Evolutionary conservation across 257 asterid species (phyloP).

Genomic region (Buddleja alternifolia): DNA sequence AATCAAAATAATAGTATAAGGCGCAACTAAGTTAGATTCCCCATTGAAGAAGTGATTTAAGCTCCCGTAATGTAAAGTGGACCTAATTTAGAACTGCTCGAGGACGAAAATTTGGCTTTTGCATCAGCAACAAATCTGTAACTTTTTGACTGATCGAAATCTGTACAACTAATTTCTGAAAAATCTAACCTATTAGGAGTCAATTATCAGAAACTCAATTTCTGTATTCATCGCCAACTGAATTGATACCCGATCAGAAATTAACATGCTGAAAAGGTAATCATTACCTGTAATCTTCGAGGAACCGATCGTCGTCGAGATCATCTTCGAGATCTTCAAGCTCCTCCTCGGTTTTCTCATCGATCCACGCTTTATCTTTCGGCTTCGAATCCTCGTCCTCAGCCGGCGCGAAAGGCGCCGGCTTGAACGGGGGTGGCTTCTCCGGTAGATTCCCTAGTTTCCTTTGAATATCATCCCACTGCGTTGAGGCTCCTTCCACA

Average conservation of each 20-base stretch:
- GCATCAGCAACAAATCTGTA: neutral
- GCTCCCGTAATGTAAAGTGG: no score
- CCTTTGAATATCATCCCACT: constrained; percentile 95
- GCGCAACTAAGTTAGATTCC: neutral
- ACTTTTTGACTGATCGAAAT: neutral
- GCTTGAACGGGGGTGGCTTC: constrained; percentile 75
- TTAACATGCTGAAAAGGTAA: neutral
- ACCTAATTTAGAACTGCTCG: neutral
- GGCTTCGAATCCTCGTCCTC: constrained; percentile 71
- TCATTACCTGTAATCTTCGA: constrained; percentile 74
- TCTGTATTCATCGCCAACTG: neutral
- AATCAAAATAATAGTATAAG: neutral
- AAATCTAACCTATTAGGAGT: neutral
- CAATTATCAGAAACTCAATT: neutral
- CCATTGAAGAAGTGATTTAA: neutral
- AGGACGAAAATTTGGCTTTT: neutral
- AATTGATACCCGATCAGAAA: neutral
- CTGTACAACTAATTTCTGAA: neutral
- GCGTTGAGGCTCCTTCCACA: constrained; percentile 87
- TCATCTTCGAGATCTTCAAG: constrained; percentile 95
- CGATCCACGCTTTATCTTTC: constrained; percentile 79
- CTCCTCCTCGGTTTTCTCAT: constrained; percentile 72
- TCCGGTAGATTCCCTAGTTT: constrained; percentile 86
- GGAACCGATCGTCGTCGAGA: constrained; percentile 90
- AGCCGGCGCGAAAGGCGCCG: constrained; percentile 64